phyloP scores from a whole-genome alignment of 306 rosid species.

The Dalbergia oliveri region DNA sequence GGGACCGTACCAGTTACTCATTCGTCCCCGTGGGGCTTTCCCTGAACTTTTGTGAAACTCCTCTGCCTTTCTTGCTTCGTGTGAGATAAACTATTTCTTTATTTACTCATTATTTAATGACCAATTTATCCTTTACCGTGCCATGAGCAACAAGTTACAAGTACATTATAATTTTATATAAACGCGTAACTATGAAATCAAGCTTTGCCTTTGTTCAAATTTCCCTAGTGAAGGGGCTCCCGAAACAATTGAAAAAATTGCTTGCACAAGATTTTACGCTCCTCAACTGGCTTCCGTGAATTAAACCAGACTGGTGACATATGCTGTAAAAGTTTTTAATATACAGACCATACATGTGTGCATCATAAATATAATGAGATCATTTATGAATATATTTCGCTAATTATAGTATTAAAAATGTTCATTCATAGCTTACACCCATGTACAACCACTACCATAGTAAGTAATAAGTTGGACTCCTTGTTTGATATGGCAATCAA shows the following conservation, averaged over 20 bases:
- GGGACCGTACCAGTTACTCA: slow-evolving; percentile 43
- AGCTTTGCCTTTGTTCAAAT: slow-evolving; percentile 14
- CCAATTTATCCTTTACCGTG: slow-evolving; percentile 24
- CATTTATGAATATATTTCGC: slow-evolving; percentile 28
- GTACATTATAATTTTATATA: too few species aligned
- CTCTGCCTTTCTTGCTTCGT: slow-evolving; percentile 49
- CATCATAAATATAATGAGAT: slow-evolving; percentile 15
- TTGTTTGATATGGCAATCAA: background rate
- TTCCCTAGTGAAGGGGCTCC: background rate
- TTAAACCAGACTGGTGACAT: slow-evolving; percentile 3
- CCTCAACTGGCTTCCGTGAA: slow-evolving; percentile 28
- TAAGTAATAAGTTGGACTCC: background rate
- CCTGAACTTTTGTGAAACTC: slow-evolving; percentile 52
- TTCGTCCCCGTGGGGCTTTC: slow-evolving; percentile 61
- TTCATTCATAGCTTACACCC: background rate
- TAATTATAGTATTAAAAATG: background rate
- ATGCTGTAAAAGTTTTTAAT: slow-evolving; percentile 31
- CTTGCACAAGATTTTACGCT: slow-evolving; percentile 22
- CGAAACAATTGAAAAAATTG: background rate
- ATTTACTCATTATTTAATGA: slow-evolving; percentile 34
- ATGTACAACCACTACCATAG: background rate
- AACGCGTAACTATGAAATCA: background rate
- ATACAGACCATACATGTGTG: background rate
- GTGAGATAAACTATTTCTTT: slow-evolving; percentile 8
- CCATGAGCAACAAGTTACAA: background rate